These are phyloP conservation scores for Hebeloma cylindrosporum DNA, from an alignment of 768 basidiomycete species.

Conservation along the genomic window DNA sequence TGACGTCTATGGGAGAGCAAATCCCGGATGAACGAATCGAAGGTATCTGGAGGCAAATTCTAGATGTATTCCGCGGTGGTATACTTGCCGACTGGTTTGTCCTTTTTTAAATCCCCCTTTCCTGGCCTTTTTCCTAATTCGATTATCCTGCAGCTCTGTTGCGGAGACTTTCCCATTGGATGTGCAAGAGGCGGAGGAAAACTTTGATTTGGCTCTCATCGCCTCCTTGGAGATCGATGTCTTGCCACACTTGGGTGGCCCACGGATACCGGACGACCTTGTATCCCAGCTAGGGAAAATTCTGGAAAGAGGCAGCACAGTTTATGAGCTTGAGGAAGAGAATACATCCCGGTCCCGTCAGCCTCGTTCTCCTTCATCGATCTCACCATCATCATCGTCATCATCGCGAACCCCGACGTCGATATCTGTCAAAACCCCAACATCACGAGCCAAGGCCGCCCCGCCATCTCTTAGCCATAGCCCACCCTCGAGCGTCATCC, in stretches of 20 bases:
- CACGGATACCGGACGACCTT: constrained; percentile 68
- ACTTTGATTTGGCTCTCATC: constrained; percentile 82
- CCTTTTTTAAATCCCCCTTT: not conserved
- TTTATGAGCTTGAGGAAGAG: constrained; percentile 45
- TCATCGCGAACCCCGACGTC: constrained; percentile 13
- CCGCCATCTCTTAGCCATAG: constrained; percentile 8
- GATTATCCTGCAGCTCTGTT: constrained; percentile 44
- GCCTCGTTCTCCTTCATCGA: not conserved
- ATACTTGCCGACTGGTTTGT: constrained; percentile 84
- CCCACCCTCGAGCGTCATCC: constrained; percentile 17
- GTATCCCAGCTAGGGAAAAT: constrained; percentile 68
- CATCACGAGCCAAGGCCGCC: not conserved
- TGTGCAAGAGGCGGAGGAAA: constrained; percentile 75
- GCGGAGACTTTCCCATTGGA: constrained; percentile 59
- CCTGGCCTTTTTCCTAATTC: not conserved
- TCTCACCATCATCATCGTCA: constrained; percentile 3
- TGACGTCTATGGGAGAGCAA: constrained; percentile 52
- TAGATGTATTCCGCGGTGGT: constrained; percentile 80
- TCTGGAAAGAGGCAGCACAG: constrained; percentile 67
- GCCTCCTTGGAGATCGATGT: constrained; percentile 78
- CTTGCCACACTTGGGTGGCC: constrained; percentile 70
- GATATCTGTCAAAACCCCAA: constrained; percentile 9
- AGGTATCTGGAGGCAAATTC: constrained; percentile 81
- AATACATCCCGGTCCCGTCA: not conserved
- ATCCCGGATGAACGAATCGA: constrained; percentile 67